Evolutionary conservation across 177 flowering plant species (phyloP).

Genomic region (Vitis hybrid): DNA sequence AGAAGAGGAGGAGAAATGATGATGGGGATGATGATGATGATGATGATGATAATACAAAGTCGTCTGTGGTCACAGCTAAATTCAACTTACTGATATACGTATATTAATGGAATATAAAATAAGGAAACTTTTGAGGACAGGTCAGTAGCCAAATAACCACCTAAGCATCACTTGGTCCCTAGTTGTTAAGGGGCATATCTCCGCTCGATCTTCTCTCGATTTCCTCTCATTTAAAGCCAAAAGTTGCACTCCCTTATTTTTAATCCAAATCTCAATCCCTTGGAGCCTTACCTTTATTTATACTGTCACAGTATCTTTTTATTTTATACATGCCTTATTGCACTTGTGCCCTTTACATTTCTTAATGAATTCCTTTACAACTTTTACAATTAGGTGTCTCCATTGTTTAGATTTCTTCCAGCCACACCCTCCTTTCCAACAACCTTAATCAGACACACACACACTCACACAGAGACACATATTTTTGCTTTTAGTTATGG

Average conservation of each 20-base stretch:
- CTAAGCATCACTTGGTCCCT: constrained; percentile 14
- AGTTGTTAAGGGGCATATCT: constrained; percentile 25
- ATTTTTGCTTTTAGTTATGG: too few relatives aligned
- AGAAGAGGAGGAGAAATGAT: too few relatives aligned
- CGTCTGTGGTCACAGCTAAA: too few relatives aligned
- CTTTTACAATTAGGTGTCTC: background rate
- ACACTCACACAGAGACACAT: too few relatives aligned
- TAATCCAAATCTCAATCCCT: background rate
- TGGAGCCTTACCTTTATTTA: background rate
- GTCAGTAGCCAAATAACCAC: constrained; percentile 4
- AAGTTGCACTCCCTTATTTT: constrained; percentile 17
- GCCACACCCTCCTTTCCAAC: background rate
- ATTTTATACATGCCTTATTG: background rate
- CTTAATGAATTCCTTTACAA: too few relatives aligned
- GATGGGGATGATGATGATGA: too few relatives aligned
- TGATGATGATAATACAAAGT: too few relatives aligned
- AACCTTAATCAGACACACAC: too few relatives aligned
- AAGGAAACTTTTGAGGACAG: too few relatives aligned
- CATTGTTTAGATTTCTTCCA: background rate
- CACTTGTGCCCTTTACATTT: background rate
- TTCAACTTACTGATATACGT: too few relatives aligned
- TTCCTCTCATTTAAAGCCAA: constrained; percentile 33
- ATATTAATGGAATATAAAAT: too few relatives aligned
- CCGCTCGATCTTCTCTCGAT: constrained; percentile 29
- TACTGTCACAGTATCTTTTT: background rate